Base-by-base conservation (phyloP, 1,284 basidiomycete genomes). In the Lentinus polychrous region DNA sequence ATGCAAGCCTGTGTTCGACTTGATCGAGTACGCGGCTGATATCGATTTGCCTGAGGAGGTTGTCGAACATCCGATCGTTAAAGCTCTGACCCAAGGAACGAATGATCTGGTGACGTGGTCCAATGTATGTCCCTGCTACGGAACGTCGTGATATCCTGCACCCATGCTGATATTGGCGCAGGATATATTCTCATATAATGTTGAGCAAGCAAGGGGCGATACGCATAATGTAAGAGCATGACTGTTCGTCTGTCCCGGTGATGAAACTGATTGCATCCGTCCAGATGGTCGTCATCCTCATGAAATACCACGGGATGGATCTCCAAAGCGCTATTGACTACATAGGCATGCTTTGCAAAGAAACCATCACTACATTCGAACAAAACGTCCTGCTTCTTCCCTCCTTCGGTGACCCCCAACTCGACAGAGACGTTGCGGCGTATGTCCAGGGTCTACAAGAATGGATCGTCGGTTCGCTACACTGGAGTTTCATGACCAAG, bases 51-150 rank as follows among this genome's bases (percentile, higher is more conserved):
- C 70, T 12, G 68, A 69, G n/a, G 57, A 58, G 33, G 67, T 71
- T 32, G 58, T 65, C 41, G 60, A 66, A 17, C 62, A 71, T 54
- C 68, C 69, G 17, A 54, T 63, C 49, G 63, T 70, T 51, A 55
- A 58, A 55, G 59, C 60, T 11, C 56, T 72, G 38, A 64, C 64
- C 48, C 59, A 70, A 50, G 61, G 61, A 36, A 60, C 66, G n/a
- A 71, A 70, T 47, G 70, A 72, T 51, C 57, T 70, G 22, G 66
- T 72, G 42, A 66, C 67, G 14, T 70, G 67, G 66, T 68, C 68
- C 20, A 72, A 71, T 51, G 70, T 70, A 53, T 57, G 68, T 56
- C 7, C 12, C 14, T 14, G 14, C n/a, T 18, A 31, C 18, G 17
- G 15, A 6, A 5, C 17, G 5, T 20, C 3, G 3, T 46, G 18